Evolutionary conservation across 129 eudicot species (phyloP), one percentile per base, ranked within the genome.

Genomic region (Helianthus annuus): DNA sequence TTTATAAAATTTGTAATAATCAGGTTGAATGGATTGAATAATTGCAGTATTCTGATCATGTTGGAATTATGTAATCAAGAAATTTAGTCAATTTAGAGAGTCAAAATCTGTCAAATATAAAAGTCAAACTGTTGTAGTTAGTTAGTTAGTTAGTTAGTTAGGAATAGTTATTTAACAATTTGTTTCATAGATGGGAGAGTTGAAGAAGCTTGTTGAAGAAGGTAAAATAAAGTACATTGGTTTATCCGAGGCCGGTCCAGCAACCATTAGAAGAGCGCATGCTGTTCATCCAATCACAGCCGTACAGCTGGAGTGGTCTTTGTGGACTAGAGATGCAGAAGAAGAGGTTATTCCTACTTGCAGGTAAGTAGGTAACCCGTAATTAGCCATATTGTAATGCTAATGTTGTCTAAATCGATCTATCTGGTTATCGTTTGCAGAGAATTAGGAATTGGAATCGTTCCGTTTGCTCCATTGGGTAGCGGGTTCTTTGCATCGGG

Each of bases 361-460:
- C 85, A 83, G 95, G 95, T 88, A 61, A 49, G 95, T 83, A 83
- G 95, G 95, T 88, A 61, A 49, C 15, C 29, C 69, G 7, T 22
- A 36, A 10, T 1, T 49, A 69, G 49, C 42, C 10, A 29, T 4
- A 64, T 16, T 48, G 15, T 68, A 48, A 68, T 34, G 75, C 39
- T 22, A 59, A 72, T 5, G 46, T 42, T 6, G 10, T 42, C 46
- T 42, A 9, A 42, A 42, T 6, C 46, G 46, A 42, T 29, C 1
- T 34, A 16, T 60, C 11, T 29, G 66, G 0, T 60, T 13, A 13
- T 70, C 22, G 14, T 70, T 42, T 1, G 46, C 64, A 88, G 91
- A 79, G 91, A 89, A 78, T 78, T 85, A 58, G 90, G 91, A 45
- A 91, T 91, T 17, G 91, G 95, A 22, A 91, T 88, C 24, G 95